Base-by-base conservation (phyloP, 345 rosid species). In the Pseudoturritis turrita region DNA sequence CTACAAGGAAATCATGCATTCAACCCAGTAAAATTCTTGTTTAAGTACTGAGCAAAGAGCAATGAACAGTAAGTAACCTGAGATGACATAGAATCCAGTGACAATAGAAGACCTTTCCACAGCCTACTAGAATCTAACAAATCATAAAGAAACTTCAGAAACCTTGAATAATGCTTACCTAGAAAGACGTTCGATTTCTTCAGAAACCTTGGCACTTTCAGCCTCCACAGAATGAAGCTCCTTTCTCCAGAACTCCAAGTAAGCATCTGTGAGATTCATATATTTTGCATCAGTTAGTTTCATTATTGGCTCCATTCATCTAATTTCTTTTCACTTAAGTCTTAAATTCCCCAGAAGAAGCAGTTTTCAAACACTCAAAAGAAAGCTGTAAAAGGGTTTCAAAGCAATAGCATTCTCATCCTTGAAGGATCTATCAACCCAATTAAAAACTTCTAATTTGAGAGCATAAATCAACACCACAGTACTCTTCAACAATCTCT, bases 101-200 rank as follows among this genome's bases (percentile, higher is more conserved):
- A 81, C 33, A 71, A 63, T 33, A 84, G 68, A 83, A 92, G 76
- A 47, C 75, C 81, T 77, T 87, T 87, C 84, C 45, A 88, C 74
- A 90, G 65, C 45, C 37, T 59, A 78, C 12, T 77, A 39, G 85
- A 86, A 77, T 85, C 98, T 92, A n/a, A n/a, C n/a, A n/a, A n/a
- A n/a, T n/a, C n/a, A n/a, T n/a, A n/a, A n/a, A n/a, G n/a, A n/a
- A n/a, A n/a, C n/a, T n/a, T n/a, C n/a, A n/a, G n/a, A n/a, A n/a
- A n/a, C n/a, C n/a, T n/a, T n/a, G n/a, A n/a, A n/a, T n/a, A n/a
- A n/a, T n/a, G n/a, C n/a, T n/a, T n/a, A n/a, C 66, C 45, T 78
- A 15, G 79, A 72, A 65, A 93, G 90, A 75, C 47, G 75, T 71
- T 93, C 86, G 35, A 88, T 83, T 79, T 88, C 90, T 45, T 80